These are phyloP conservation scores for Aspergillus sclerotialis DNA, from an alignment of 2,329 filamentous ascomycete genomes.

Conservation along the genomic window DNA sequence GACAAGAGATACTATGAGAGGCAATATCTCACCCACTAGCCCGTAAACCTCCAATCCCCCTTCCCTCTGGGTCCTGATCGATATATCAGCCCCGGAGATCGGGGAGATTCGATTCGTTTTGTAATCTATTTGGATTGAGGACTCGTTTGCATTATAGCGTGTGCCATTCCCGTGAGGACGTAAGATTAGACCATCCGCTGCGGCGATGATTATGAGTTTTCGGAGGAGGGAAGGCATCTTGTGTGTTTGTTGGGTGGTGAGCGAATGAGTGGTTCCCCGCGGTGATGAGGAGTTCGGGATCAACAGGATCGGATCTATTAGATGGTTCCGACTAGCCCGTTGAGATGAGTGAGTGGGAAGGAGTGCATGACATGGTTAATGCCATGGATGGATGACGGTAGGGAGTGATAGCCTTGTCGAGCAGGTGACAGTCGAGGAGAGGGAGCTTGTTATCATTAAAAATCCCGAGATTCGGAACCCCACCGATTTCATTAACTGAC, in stretches of 20 bases:
- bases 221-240: slow-evolving; percentile 69
- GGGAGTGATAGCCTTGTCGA: too few species aligned
- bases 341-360: too few species aligned
- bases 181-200: slow-evolving; percentile 74
- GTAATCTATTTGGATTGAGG: slow-evolving; percentile 65
- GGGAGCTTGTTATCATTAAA: too few species aligned
- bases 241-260: slow-evolving; percentile 10
- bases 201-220: slow-evolving; percentile 73
- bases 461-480: too few species aligned
- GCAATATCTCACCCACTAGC: slow-evolving; percentile 55
- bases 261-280: slow-evolving; percentile 3
- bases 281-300: too few species aligned
- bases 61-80: slow-evolving; percentile 21
- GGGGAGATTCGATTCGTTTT: slow-evolving; percentile 48
- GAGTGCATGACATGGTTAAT: too few species aligned
- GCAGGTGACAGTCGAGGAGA: too few species aligned
- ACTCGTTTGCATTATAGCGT: slow-evolving; percentile 44
- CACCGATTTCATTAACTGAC: too few species aligned
- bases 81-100: slow-evolving; percentile 27
- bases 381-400: too few species aligned
- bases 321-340: too few species aligned
- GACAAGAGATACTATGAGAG: too few species aligned
- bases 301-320: too few species aligned
- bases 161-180: slow-evolving; percentile 56
- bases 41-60: slow-evolving; percentile 43